Conservation (phyloP, 805 yeast species). For the Saturnispora hagleri region DNA sequence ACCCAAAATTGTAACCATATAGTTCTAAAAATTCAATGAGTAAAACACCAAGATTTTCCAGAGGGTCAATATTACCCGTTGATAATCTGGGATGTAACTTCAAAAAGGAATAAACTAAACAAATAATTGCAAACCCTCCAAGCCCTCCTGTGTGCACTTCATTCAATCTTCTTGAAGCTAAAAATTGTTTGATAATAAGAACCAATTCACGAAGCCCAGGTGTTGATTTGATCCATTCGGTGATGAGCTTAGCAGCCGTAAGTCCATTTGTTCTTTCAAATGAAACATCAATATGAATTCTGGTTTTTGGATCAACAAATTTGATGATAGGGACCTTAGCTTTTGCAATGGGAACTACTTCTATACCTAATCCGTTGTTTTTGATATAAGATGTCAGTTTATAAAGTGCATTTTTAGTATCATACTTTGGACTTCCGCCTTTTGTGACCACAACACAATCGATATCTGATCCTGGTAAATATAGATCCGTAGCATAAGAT, state of each 20-base stretch:
- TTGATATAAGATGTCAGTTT: constrained; percentile 65
- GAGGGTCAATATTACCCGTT: constrained; percentile 54
- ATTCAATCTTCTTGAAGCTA: constrained; percentile 66
- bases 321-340: constrained; percentile 94
- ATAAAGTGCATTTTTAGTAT: constrained; percentile 56
- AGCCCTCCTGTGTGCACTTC: constrained; percentile 90
- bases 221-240: constrained; percentile 60
- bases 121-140: constrained; percentile 91
- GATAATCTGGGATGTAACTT: constrained; percentile 69
- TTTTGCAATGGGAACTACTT: constrained; percentile 76
- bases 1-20: constrained; percentile 84
- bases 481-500: constrained; percentile 86
- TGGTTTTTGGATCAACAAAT: constrained; percentile 63
- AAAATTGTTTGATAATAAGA: constrained; percentile 74
- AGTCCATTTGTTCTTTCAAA: constrained; percentile 80
- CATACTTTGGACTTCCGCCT: constrained; percentile 40
- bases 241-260: constrained; percentile 69
- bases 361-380: constrained; percentile 49
- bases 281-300: constrained; percentile 79
- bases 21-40: constrained; percentile 87
- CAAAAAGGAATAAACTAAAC: constrained; percentile 72
- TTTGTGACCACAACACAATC: constrained; percentile 80
- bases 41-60: constrained; percentile 75
- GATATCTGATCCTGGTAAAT: constrained; percentile 90
- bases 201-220: constrained; percentile 82